A percentile compares a stretch with the other conserved stretches of the same genome.
Conservation (phyloP, 257 asterid species). For the Solanum corneliomulleri region DNA sequence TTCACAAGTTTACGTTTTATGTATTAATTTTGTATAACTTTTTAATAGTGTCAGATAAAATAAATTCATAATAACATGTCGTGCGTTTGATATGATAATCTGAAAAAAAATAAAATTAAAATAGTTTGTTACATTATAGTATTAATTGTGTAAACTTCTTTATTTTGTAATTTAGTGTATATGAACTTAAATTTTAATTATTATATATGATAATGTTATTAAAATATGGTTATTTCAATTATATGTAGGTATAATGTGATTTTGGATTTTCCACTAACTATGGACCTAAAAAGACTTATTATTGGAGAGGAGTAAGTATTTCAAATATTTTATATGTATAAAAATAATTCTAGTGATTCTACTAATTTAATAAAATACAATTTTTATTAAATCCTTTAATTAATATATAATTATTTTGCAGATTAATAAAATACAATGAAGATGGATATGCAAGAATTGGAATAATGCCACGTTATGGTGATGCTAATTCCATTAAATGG, state of each 20-base stretch:
- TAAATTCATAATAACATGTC: background rate
- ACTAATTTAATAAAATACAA: background rate
- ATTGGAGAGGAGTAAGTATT: background rate
- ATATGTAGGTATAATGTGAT: constrained; percentile 44
- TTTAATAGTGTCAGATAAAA: background rate
- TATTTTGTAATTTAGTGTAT: background rate
- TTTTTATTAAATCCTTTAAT: background rate
- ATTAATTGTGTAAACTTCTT: background rate
- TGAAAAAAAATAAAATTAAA: background rate
- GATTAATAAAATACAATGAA: constrained; percentile 36
- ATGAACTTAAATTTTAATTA: background rate
- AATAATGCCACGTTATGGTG: constrained; percentile 76
- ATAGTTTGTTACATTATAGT: background rate
- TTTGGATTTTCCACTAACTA: constrained; percentile 45
- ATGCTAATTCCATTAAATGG: constrained; percentile 51
- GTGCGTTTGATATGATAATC: background rate
- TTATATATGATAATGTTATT: background rate
- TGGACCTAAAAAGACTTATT: constrained; percentile 37
- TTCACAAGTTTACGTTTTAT: background rate
- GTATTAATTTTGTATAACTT: no score
- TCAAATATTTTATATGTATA: background rate
- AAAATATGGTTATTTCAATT: background rate
- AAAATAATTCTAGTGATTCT: background rate
- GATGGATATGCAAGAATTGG: constrained; percentile 55
- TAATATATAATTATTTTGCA: background rate